phyloP scores from a whole-genome alignment of 805 yeast species.

The Candida andamanensis region DNA sequence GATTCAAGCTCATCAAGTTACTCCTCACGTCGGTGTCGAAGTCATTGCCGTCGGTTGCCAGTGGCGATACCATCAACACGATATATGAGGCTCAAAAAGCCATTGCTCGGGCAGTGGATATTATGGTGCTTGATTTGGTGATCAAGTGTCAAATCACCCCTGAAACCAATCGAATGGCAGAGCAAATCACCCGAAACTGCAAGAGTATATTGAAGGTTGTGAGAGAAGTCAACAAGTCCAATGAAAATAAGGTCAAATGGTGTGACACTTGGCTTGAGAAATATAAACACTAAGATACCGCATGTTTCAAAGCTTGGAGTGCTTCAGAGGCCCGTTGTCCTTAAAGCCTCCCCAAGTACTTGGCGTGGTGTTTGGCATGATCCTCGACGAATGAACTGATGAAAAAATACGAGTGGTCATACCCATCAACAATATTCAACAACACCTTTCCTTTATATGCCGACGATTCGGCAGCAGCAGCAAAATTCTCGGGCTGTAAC shows the following conservation, averaged over 20 bases:
- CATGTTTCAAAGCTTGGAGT: too few species aligned
- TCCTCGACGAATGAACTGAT: slow-evolving; percentile 72
- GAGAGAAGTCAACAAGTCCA: slow-evolving; percentile 42
- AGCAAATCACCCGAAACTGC: slow-evolving; percentile 17
- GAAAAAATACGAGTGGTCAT: slow-evolving; percentile 89
- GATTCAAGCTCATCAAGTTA: slow-evolving; percentile 52
- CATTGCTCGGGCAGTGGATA: slow-evolving; percentile 49
- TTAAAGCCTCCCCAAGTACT: slow-evolving; percentile 38
- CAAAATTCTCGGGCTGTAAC: slow-evolving; percentile 70
- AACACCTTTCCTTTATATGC: slow-evolving; percentile 57
- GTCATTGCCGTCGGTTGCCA: slow-evolving; percentile 45
- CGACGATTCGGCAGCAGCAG: slow-evolving; percentile 53
- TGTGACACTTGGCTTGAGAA: slow-evolving; percentile 48
- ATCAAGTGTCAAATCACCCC: slow-evolving; percentile 40
- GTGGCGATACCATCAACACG: slow-evolving; percentile 43
- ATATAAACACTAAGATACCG: slow-evolving; percentile 23
- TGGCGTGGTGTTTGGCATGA: slow-evolving; percentile 86
- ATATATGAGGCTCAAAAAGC: slow-evolving; percentile 39
- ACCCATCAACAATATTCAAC: slow-evolving; percentile 67
- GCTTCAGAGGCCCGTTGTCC: neutral
- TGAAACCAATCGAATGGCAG: slow-evolving; percentile 15
- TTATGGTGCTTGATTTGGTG: slow-evolving; percentile 53
- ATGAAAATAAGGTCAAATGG: slow-evolving; percentile 56
- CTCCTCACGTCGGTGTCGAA: slow-evolving; percentile 54
- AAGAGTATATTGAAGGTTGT: slow-evolving; percentile 32